Evolutionary conservation across 108 stramenopile species (phyloP), one percentile per base, ranked within the genome.

Genomic region (Aurantiochytrium sp.): DNA sequence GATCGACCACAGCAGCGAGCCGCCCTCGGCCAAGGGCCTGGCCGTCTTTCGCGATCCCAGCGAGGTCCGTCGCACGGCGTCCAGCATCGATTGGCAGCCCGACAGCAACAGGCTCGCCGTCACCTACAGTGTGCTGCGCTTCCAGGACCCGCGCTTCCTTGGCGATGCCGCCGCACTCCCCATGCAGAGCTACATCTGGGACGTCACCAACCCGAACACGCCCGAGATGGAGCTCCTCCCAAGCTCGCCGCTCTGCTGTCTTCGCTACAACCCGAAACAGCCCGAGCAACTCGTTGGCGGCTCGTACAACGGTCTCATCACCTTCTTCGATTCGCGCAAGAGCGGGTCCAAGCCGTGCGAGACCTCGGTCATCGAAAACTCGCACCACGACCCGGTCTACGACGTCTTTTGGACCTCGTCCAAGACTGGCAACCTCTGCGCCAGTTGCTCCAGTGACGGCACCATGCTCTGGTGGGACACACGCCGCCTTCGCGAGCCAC

Each of bases 401-500:
- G 96, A 96, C 85, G 95, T 95, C 41, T 96, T 94, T 90, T 96
- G 95, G 95, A 91, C 96, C 52, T 93, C 93, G 15, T 94, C 94
- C 41, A 96, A 96, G 92, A 96, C 95, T 19, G 94, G 94, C n/a
- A 93, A 95, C 86, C 94, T 94, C 53, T 95, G 94, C 87, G 95
- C 92, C 30, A 94, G 93, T 8, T 93, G 95, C 4, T 95, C 95
- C 1, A 96, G 95, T 1, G 96, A 96, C 87, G 96, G 96, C 24
- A 91, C 92, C 53, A 95, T 96, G 94, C 89, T 95, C 41, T 95
- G 95, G 95, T 96, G 96, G 96, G 96, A 96, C 89, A 96, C 95
- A 30, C 87, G 96, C 8, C 92, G 95, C 39, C 89, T 96, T 17
- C 92, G 89, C 22, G 94, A 96, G 89, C 95, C 95, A 3, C 91